Conservation (phyloP, 805 yeast species). For the Blastobotrys parvus region DNA sequence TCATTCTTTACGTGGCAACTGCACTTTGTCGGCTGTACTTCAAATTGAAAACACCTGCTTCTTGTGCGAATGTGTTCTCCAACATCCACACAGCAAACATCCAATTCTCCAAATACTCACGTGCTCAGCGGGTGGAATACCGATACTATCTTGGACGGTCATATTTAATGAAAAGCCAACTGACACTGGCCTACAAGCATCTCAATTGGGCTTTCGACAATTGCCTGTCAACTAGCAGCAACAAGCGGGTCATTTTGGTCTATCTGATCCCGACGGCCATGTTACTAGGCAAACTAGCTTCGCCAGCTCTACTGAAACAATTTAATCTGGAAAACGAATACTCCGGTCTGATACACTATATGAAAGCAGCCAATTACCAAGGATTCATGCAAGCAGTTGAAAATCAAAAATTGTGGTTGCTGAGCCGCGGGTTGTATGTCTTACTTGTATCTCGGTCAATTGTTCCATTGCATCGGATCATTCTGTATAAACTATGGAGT, state of each 20-base stretch:
- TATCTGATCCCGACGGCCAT: constrained; percentile 46
- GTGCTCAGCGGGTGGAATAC: constrained; percentile 45
- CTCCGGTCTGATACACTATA: constrained; percentile 29
- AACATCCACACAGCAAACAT: constrained; percentile 48
- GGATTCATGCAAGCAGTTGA: constrained; percentile 29
- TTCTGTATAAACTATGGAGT: constrained; percentile 17
- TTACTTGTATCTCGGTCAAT: constrained; percentile 21
- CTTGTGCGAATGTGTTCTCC: constrained; percentile 42
- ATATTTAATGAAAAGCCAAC: constrained; percentile 44
- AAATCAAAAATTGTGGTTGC: constrained; percentile 22
- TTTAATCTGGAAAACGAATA: constrained; percentile 31
- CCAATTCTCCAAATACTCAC: constrained; percentile 33
- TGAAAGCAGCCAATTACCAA: constrained; percentile 38
- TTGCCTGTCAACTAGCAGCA: constrained; percentile 28
- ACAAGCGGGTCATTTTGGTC: constrained; percentile 37
- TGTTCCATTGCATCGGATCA: constrained; percentile 25
- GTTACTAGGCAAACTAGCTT: constrained; percentile 47
- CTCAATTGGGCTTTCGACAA: constrained; percentile 45
- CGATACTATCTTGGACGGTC: constrained; percentile 50
- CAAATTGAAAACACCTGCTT: constrained; percentile 24
- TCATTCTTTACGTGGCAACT: constrained; percentile 46
- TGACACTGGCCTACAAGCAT: constrained; percentile 45
- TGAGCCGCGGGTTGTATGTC: constrained; percentile 20
- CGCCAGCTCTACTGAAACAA: constrained; percentile 21
- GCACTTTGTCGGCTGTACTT: constrained; percentile 51